These are phyloP conservation scores for Phytophthora melonis DNA, from an alignment of 352 stramenopile species.

Conservation along the genomic window DNA sequence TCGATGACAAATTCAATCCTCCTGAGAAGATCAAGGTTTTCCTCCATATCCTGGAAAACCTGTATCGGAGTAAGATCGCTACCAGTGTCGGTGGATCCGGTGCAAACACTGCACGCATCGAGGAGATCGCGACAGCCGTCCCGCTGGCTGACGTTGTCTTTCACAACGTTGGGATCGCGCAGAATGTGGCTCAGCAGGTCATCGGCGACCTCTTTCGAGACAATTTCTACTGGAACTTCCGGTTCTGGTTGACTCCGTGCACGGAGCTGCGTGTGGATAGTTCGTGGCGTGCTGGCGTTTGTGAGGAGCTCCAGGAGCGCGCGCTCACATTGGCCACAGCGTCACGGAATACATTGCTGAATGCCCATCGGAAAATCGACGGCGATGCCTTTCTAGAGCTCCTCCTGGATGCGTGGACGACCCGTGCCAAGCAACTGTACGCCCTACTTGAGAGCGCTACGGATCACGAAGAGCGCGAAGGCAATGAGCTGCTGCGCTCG, in stretches of 20 bases:
- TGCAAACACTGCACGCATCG: slow-evolving; percentile 35
- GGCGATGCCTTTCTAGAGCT: slow-evolving; percentile 77
- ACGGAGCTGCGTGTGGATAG: slow-evolving; percentile 64
- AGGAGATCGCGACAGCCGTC: slow-evolving; percentile 28
- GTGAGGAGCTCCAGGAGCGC: slow-evolving; percentile 73
- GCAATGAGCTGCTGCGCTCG: slow-evolving; percentile 34
- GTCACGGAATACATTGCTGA: slow-evolving; percentile 63
- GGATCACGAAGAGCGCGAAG: slow-evolving; percentile 57
- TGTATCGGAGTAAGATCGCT: slow-evolving; percentile 66
- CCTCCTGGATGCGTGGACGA: slow-evolving; percentile 69
- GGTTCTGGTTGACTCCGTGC: slow-evolving; percentile 75
- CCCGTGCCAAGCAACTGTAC: slow-evolving; percentile 56
- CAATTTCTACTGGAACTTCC: slow-evolving; percentile 84
- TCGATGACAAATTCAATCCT: slow-evolving; percentile 69
- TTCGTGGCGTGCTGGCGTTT: slow-evolving; percentile 56
- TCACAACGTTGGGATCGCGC: slow-evolving; percentile 70
- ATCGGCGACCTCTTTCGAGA: slow-evolving; percentile 76
- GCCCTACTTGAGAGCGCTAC: slow-evolving; percentile 67
- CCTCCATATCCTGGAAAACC: slow-evolving; percentile 65
- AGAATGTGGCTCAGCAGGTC: slow-evolving; percentile 63
- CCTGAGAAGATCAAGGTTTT: slow-evolving; percentile 78
- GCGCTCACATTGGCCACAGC: slow-evolving; percentile 48
- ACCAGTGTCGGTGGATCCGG: slow-evolving; percentile 25
- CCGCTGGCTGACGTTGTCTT: slow-evolving; percentile 68
- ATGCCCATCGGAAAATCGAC: slow-evolving; percentile 77